Conservation (phyloP, 176 grass and related monocot genomes). For the Carex myosuroides region DNA sequence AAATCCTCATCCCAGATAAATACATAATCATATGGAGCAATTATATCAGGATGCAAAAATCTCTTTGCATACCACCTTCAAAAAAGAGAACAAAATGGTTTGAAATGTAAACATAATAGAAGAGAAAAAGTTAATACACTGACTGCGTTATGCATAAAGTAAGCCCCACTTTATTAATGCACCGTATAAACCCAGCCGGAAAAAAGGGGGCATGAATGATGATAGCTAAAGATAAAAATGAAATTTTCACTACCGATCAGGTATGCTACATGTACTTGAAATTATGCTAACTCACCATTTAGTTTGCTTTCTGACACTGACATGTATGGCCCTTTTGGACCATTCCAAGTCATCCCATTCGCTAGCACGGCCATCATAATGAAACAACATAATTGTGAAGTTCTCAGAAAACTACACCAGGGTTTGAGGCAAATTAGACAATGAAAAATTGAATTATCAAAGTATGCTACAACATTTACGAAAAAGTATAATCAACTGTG, state of each 20-base stretch:
- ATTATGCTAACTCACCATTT: conserved; percentile 58
- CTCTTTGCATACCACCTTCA: conserved; percentile 90
- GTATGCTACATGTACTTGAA: not conserved
- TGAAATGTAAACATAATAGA: not conserved
- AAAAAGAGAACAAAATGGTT: not conserved
- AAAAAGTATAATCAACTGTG: not conserved
- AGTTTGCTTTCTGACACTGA: conserved; percentile 79
- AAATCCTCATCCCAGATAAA: conserved; percentile 97
- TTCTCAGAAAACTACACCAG: conserved; percentile 69
- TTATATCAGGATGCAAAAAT: conserved; percentile 93
- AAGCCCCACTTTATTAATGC: not conserved
- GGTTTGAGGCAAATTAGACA: not conserved
- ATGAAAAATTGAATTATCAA: conserved; percentile 1
- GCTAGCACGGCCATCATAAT: conserved; percentile 80
- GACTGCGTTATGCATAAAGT: not conserved
- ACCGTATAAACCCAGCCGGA: not conserved
- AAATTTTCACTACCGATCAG: not conserved
- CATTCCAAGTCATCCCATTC: conserved; percentile 96
- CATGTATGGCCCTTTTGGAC: conserved; percentile 88
- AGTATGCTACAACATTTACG: not conserved
- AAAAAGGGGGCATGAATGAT: not conserved
- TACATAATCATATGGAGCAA: conserved; percentile 77
- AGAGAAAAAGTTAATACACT: not conserved
- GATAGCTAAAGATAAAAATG: not conserved
- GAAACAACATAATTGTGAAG: conserved; percentile 87